Conservation (phyloP, 176 grass and related monocot genomes). For the Guadua angustifolia region DNA sequence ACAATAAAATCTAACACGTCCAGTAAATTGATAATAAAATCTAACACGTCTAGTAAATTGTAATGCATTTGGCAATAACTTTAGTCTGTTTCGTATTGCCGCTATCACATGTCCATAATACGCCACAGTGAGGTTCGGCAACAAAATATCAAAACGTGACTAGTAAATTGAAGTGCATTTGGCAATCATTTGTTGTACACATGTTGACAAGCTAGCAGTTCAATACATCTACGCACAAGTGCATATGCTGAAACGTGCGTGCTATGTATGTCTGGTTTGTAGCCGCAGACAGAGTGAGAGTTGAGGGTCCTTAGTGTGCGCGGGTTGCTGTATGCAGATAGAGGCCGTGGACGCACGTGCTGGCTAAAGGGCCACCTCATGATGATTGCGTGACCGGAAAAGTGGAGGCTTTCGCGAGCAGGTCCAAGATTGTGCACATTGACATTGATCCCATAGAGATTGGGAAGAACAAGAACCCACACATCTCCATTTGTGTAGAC, state of each 20-base stretch:
- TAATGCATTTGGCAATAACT: too few species aligned
- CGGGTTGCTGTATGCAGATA: constrained; percentile 63
- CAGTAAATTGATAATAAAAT: too few species aligned
- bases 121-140: too few species aligned
- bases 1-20: too few species aligned
- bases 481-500: constrained; percentile 89
- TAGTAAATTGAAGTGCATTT: too few species aligned
- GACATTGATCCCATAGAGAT: constrained; percentile 99
- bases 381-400: constrained; percentile 97
- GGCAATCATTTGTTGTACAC: constrained; percentile 50
- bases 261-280: not conserved
- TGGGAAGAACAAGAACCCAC: constrained; percentile 98
- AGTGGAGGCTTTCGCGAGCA: constrained; percentile 92
- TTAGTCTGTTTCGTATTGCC: too few species aligned
- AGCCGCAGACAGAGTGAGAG: constrained; percentile 70
- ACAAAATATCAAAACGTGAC: too few species aligned
- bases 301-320: constrained; percentile 58
- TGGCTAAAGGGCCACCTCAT: constrained; percentile 61
- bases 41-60: too few species aligned
- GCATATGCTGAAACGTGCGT: not conserved
- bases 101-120: too few species aligned
- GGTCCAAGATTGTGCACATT: constrained; percentile 95
- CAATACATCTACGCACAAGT: not conserved
- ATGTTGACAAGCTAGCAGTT: not conserved
- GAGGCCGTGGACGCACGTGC: constrained; percentile 34